These are phyloP conservation scores for Zoysia matrella DNA, from an alignment of 202 grass and related monocot species.

Conservation along the genomic window DNA sequence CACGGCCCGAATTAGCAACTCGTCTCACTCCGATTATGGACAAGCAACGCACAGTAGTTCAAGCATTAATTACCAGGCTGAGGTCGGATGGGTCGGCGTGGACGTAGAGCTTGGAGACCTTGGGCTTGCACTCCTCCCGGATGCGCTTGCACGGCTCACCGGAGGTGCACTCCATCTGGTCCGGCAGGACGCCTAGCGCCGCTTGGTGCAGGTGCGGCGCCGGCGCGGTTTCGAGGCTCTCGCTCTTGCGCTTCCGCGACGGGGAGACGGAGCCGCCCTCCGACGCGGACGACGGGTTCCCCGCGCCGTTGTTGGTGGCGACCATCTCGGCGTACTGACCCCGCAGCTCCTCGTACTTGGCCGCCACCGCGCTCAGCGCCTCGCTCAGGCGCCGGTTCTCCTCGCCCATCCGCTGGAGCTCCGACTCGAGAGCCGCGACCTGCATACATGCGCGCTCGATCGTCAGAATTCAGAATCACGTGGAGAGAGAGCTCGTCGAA, in stretches of 20 bases:
- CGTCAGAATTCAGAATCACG: too few species aligned
- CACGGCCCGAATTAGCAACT: too few species aligned
- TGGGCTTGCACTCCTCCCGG: slow-evolving; percentile 68
- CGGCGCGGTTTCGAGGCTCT: slow-evolving; percentile 38
- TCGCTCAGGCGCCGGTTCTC: slow-evolving; percentile 83
- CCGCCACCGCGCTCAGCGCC: slow-evolving; percentile 46
- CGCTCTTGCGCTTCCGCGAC: slow-evolving; percentile 63
- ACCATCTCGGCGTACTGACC: slow-evolving; percentile 55
- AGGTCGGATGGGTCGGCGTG: slow-evolving; percentile 78
- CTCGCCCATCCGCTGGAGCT: slow-evolving; percentile 64
- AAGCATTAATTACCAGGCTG: slow-evolving; percentile 33
- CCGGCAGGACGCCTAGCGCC: not conserved
- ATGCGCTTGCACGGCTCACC: slow-evolving; percentile 73
- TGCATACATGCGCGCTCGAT: not conserved
- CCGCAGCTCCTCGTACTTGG: slow-evolving; percentile 60
- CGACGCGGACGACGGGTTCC: slow-evolving; percentile 42
- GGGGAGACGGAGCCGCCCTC: slow-evolving; percentile 55
- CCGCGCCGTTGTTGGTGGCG: not conserved
- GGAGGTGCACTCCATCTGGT: slow-evolving; percentile 77
- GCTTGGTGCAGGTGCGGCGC: not conserved
- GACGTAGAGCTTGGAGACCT: slow-evolving; percentile 61
- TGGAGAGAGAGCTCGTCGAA: too few species aligned
- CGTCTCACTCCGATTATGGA: too few species aligned
- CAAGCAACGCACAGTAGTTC: too few species aligned
- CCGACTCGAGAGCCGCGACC: slow-evolving; percentile 57